phyloP scores from a whole-genome alignment of 768 basidiomycete species.

The Auriculariales sp. region DNA sequence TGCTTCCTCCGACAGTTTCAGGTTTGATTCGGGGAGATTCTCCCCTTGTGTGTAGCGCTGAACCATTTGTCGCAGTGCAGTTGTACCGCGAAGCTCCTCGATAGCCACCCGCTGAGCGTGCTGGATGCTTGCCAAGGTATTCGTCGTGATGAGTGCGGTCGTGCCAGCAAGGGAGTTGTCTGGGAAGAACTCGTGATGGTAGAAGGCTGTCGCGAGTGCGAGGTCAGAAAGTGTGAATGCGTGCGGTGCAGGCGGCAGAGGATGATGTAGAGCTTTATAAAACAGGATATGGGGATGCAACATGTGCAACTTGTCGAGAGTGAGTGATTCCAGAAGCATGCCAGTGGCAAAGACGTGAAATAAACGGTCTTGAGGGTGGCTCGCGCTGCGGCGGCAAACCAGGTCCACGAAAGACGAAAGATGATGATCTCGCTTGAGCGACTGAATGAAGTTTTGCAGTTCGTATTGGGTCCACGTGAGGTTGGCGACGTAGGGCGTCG shows the following conservation, averaged over 20 bases:
- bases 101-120: too few species aligned
- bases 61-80: too few species aligned
- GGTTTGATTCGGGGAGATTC: too few species aligned
- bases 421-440: constrained; percentile 68
- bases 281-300: constrained; percentile 61
- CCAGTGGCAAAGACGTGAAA: constrained; percentile 67
- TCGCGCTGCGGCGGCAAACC: constrained; percentile 47
- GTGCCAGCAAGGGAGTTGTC: too few species aligned
- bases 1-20: too few species aligned
- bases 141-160: too few species aligned
- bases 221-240: not conserved
- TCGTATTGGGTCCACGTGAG: constrained; percentile 54
- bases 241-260: not conserved
- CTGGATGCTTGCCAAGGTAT: too few species aligned
- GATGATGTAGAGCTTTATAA: constrained; percentile 18
- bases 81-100: too few species aligned
- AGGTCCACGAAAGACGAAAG: constrained; percentile 75
- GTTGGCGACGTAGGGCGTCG: constrained; percentile 65
- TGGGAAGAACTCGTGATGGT: not conserved
- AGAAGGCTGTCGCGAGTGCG: not conserved
- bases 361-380: constrained; percentile 34
- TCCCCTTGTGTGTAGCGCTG: too few species aligned
- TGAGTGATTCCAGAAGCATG: constrained; percentile 67
- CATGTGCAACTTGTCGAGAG: constrained; percentile 79
- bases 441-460: constrained; percentile 72